Percentiles rank a stretch among this genome's conserved stretches.
Conservation (phyloP, 2,329 filamentous ascomycete species). For the Fusarium tanahbumbuense region DNA sequence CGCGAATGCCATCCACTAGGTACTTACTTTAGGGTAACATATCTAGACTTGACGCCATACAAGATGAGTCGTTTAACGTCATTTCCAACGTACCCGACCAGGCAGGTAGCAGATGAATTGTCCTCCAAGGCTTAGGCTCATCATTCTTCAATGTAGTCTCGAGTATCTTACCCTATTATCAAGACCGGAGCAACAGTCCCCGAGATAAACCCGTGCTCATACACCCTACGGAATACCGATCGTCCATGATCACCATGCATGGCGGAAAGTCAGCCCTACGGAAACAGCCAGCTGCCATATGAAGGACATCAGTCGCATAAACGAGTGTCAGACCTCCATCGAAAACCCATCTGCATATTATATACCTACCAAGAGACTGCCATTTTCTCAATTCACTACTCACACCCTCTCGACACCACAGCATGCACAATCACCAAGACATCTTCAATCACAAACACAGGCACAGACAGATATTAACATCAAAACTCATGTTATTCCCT, state of each 20-base stretch:
- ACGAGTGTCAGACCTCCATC: too few species aligned
- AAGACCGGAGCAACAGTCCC: background rate
- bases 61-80: too few species aligned
- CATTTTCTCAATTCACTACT: too few species aligned
- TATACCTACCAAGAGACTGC: rapidly evolving
- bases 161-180: background rate
- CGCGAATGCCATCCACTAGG: background rate
- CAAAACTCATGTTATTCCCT: constrained; percentile 28
- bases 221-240: background rate
- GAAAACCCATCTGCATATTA: rapidly evolving
- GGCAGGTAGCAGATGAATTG: too few species aligned
- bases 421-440: too few species aligned
- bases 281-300: background rate
- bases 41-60: rapidly evolving
- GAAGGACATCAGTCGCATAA: rapidly evolving
- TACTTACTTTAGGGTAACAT: background rate
- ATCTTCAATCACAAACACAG: too few species aligned
- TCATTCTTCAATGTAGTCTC: background rate
- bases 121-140: too few species aligned
- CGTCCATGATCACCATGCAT: background rate
- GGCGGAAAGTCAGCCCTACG: background rate
- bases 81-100: too few species aligned
- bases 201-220: background rate
- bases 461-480: background rate
- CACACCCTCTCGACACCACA: too few species aligned